These are phyloP conservation scores for Aspergillus ochraceus DNA, from an alignment of 2,329 filamentous ascomycete genomes.

Conservation along the genomic window DNA sequence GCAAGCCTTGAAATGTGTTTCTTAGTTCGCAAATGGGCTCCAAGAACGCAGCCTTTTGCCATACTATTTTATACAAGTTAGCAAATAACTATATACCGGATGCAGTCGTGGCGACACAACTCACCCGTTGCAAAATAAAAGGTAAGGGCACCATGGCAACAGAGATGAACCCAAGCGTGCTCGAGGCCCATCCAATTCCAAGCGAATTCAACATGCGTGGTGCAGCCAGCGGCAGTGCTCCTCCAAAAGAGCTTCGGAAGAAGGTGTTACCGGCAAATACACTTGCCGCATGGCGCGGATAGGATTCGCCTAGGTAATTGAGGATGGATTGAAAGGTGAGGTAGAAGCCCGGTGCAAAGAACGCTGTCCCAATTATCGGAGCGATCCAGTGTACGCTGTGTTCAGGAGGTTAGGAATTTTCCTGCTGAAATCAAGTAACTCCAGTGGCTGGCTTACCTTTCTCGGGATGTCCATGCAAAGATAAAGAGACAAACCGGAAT, in stretches of 20 bases:
- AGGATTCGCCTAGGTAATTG: conserved; percentile 31
- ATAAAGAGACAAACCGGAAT: conserved; percentile 18
- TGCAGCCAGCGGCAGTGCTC: conserved; percentile 36
- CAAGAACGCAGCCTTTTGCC: conserved; percentile 4
- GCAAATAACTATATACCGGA: not conserved
- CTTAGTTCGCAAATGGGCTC: conserved; percentile 8
- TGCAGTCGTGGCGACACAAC: no score
- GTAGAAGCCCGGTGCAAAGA: conserved; percentile 41
- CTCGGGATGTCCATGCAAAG: conserved; percentile 18
- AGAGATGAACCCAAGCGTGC: conserved; percentile 36
- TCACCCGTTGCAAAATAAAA: conserved; percentile 1
- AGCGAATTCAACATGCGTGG: conserved; percentile 34
- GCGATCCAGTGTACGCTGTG: conserved; percentile 43
- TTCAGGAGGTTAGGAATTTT: not conserved
- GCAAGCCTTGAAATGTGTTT: no score
- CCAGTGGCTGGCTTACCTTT: not conserved
- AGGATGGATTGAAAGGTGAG: conserved; percentile 21
- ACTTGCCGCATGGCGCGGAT: conserved; percentile 36
- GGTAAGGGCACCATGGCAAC: conserved; percentile 33
- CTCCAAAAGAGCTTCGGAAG: conserved; percentile 41
- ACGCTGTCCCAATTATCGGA: conserved; percentile 50
- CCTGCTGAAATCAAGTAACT: no score
- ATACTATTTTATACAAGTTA: conserved; percentile 1
- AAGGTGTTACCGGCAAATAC: conserved; percentile 45
- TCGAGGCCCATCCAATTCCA: conserved; percentile 40